Evolutionary conservation across 352 stramenopile genomes (phyloP).

Genomic region (Globisporangium mamillatum): DNA sequence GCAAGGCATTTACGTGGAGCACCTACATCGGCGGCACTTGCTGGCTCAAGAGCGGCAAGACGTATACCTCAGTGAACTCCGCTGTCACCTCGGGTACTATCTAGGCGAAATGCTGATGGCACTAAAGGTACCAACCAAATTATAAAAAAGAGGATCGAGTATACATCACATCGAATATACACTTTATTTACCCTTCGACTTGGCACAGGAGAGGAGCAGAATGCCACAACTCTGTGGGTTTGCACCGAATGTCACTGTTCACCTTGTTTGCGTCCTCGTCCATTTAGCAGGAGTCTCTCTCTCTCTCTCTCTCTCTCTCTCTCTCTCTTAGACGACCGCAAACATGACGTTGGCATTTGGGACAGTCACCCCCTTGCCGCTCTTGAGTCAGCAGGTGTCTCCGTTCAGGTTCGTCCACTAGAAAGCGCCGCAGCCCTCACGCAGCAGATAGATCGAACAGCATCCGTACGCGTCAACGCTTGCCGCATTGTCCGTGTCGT

Average conservation of each 20-base stretch:
- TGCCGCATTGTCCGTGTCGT: background rate
- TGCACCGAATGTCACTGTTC: background rate
- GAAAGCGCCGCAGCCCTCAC: slow-evolving; percentile 2
- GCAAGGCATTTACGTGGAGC: slow-evolving; percentile 46
- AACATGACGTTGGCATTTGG: slow-evolving; percentile 25
- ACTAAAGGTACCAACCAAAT: too few species aligned
- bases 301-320: too few species aligned
- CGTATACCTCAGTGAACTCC: background rate
- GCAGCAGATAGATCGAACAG: too few species aligned
- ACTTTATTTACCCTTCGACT: background rate
- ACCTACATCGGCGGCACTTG: slow-evolving; percentile 47
- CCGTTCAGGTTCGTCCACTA: slow-evolving; percentile 6
- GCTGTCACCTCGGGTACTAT: background rate
- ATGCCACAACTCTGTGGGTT: background rate
- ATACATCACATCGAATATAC: background rate
- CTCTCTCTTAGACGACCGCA: background rate
- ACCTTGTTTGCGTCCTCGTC: background rate
- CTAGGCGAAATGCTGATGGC: background rate
- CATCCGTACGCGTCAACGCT: background rate
- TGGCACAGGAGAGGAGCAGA: background rate
- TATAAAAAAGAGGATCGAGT: too few species aligned
- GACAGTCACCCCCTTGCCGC: slow-evolving; percentile 31
- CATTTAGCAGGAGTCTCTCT: background rate
- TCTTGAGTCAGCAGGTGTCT: slow-evolving; percentile 10
- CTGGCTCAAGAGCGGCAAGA: slow-evolving; percentile 51